phyloP scores from a whole-genome alignment of 176 grass and related monocot species.

The Stipa capillata region DNA sequence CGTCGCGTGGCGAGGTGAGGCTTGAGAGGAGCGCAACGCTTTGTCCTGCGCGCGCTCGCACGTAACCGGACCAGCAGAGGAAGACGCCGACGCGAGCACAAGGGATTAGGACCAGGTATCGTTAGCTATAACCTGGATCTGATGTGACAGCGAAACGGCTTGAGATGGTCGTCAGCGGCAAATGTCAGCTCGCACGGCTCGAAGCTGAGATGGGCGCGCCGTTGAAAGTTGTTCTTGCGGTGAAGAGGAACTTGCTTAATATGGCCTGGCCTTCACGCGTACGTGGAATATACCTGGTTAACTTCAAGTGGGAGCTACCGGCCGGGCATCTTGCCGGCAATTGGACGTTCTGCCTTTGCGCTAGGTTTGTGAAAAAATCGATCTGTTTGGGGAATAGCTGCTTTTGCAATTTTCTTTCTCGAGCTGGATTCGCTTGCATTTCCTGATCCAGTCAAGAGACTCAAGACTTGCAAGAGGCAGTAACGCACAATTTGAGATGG shows the following conservation, averaged over 20 bases:
- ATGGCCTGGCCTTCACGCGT: background rate
- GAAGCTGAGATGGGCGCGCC: background rate
- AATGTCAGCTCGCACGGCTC: background rate
- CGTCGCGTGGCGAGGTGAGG: background rate
- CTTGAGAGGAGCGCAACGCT: background rate
- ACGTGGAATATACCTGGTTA: conserved; percentile 11
- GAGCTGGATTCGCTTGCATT: background rate
- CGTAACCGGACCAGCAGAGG: background rate
- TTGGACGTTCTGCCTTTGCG: background rate
- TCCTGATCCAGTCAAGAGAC: background rate
- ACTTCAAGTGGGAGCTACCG: background rate
- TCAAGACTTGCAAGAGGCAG: background rate
- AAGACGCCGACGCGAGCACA: background rate
- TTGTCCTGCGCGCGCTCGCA: background rate
- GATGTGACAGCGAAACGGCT: conserved; percentile 5
- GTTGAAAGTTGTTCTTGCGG: background rate
- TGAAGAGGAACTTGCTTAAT: background rate
- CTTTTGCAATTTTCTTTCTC: background rate
- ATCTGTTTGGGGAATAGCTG: background rate
- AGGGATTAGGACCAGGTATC: background rate
- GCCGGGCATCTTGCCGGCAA: background rate
- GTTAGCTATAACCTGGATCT: background rate
- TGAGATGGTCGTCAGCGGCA: background rate
- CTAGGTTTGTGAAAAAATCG: background rate
- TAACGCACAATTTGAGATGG: background rate